Conservation (phyloP, 306 rosid species). For the Betula pendula region DNA sequence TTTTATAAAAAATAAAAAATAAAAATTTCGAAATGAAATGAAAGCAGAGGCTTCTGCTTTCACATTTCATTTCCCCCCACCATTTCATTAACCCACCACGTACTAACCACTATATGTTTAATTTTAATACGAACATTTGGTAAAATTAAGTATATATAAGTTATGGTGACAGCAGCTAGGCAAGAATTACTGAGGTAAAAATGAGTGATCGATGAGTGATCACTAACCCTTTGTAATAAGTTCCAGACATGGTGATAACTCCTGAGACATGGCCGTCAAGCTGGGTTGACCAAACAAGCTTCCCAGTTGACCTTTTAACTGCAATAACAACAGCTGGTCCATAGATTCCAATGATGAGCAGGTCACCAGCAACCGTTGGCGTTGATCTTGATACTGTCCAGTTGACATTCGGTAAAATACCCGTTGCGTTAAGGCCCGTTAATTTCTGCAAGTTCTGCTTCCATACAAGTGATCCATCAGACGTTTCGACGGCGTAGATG, state of each 20-base stretch:
- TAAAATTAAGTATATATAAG: too few species aligned
- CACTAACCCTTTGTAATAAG: constrained; percentile 49
- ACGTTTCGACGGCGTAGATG: constrained; percentile 43
- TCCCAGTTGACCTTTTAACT: constrained; percentile 42
- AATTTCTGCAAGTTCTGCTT: constrained; percentile 37
- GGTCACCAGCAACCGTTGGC: constrained; percentile 40
- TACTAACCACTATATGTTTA: too few species aligned
- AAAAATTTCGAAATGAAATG: too few species aligned
- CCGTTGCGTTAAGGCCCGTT: constrained; percentile 46
- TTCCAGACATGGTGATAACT: constrained; percentile 62
- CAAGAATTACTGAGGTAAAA: too few species aligned
- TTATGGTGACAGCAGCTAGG: too few species aligned
- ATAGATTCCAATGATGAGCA: constrained; percentile 43
- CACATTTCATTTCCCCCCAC: too few species aligned
- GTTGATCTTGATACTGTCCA: constrained; percentile 51
- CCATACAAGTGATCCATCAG: constrained; percentile 43
- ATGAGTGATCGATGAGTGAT: too few species aligned
- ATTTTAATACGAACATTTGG: too few species aligned
- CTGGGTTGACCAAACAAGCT: constrained; percentile 45
- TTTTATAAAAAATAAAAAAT: too few species aligned
- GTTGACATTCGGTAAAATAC: constrained; percentile 32
- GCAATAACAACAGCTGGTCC: constrained; percentile 60
- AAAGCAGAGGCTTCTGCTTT: too few species aligned
- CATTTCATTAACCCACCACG: too few species aligned
- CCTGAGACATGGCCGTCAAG: constrained; percentile 20